Evolutionary conservation across 345 rosid genomes (phyloP).

Genomic region (Gynandropsis gynandra): DNA sequence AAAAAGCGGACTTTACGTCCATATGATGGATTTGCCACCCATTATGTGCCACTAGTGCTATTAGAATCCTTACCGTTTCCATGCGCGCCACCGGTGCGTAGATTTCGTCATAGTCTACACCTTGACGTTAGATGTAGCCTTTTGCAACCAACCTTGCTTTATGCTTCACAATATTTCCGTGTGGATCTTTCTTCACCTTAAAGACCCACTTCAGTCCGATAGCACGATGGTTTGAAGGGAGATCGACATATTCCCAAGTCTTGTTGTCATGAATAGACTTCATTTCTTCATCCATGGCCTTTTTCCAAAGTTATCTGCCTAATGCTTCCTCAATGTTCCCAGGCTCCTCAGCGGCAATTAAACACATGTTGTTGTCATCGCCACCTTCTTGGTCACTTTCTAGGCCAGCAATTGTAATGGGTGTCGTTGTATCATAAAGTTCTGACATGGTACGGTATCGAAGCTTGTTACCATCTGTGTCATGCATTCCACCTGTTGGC

Average conservation of each 20-base stretch:
- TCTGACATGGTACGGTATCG: no score
- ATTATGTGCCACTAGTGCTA: background rate
- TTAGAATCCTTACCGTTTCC: background rate
- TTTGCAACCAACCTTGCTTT: background rate
- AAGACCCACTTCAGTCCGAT: background rate
- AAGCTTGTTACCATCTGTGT: no score
- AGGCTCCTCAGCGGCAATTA: no score
- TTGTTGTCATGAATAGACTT: background rate
- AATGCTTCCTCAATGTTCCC: background rate
- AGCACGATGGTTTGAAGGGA: background rate
- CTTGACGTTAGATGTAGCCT: background rate
- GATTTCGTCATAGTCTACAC: background rate
- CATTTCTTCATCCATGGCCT: background rate
- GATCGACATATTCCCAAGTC: background rate
- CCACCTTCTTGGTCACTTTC: no score
- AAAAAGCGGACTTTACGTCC: background rate
- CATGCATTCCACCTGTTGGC: no score
- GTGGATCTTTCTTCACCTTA: background rate
- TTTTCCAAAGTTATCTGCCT: background rate
- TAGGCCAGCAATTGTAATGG: no score
- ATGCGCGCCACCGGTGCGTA: background rate
- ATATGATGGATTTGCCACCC: background rate
- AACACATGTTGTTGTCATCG: no score
- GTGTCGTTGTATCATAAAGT: no score
- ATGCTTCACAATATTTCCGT: background rate